Evolutionary conservation across 768 basidiomycete species (phyloP).

Genomic region (Infundibulicybe gibba): DNA sequence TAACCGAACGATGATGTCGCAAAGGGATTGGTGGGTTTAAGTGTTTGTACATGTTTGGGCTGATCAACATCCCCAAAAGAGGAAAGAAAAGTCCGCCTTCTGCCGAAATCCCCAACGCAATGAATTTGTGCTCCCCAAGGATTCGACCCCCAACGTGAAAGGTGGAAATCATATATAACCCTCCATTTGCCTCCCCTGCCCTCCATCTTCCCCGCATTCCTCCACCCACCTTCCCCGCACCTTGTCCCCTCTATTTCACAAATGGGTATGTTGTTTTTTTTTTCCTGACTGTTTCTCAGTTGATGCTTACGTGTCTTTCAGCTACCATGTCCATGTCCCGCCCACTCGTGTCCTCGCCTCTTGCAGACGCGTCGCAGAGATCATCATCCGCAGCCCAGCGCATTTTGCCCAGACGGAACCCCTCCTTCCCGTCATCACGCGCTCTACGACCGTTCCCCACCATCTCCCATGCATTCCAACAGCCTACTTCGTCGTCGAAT

Average conservation of each 20-base stretch:
- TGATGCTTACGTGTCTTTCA: constrained; percentile 7
- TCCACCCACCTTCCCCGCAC: not conserved
- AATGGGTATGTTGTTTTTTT: not conserved
- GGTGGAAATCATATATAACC: constrained; percentile 19
- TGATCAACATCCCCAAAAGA: no score
- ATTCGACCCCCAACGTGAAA: constrained; percentile 16
- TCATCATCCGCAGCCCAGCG: constrained; percentile 23
- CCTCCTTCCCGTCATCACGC: constrained; percentile 68
- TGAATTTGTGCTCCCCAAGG: constrained; percentile 12
- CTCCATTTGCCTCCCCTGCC: constrained; percentile 4
- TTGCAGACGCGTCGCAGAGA: constrained; percentile 40
- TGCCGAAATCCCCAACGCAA: constrained; percentile 14
- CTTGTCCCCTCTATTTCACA: constrained; percentile 4
- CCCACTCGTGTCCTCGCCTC: constrained; percentile 60
- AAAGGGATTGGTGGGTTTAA: not conserved
- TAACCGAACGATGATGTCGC: no score
- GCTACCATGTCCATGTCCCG: constrained; percentile 45
- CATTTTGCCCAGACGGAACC: constrained; percentile 36
- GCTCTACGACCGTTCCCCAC: constrained; percentile 77
- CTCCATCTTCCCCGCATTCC: constrained; percentile 6
- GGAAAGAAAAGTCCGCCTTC: no score
- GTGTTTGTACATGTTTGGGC: constrained; percentile 7
- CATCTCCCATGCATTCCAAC: constrained; percentile 42
- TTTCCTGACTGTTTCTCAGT: not conserved
- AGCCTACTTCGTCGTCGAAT: constrained; percentile 16